Base-by-base conservation (phyloP, 108 stramenopile genomes). In the Pseudonitzschia multistriata region DNA sequence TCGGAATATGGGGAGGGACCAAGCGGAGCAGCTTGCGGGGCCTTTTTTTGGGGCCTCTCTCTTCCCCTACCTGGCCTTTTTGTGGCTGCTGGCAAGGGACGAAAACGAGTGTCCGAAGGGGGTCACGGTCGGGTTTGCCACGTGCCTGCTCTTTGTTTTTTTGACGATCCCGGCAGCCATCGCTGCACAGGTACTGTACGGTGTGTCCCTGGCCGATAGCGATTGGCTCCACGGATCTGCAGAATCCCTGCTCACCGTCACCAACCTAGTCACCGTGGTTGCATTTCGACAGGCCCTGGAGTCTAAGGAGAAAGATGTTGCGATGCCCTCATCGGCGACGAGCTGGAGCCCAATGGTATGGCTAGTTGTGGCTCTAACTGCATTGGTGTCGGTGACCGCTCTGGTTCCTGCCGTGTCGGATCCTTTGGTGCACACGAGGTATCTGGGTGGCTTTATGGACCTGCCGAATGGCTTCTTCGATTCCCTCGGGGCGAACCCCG, bases 151-250 rank as follows among this genome's bases (percentile, higher is more conserved):
- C 3, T 97, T 97, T 65, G 96, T 97, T 8, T 91, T 93, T 48
- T 72, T 91, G 40, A 94, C 96, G 24, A 97, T 97, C 56, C 96
- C 96, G 0, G 93, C 95, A 7, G 96, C 92, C 13, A 95, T 97
- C 77, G 85, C 77, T 4, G 82, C 94, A 21, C 89, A 96, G 62
- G 49, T 89, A 34, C 63, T 81, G 68, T 97, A 94, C 70, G 87
- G 88, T 17, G 96, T 91, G 1, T 92, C 87, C 28, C 76, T 97
- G 48, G 94, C 96, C 4, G 94, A 97, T 70, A 83, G 85, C 11
- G 96, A 97, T 77, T 97, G 93, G 92, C 73, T 97, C 13, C 96
- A 97, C 66, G 96, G 95, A 30, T 74, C 83, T 36, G 96, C 96
- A 21, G 96, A 97, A 81, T 80, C 79, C 62, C 74, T 96, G 28